Conservation (phyloP, 805 yeast genomes). For the Wickerhamomyces tratensis region DNA sequence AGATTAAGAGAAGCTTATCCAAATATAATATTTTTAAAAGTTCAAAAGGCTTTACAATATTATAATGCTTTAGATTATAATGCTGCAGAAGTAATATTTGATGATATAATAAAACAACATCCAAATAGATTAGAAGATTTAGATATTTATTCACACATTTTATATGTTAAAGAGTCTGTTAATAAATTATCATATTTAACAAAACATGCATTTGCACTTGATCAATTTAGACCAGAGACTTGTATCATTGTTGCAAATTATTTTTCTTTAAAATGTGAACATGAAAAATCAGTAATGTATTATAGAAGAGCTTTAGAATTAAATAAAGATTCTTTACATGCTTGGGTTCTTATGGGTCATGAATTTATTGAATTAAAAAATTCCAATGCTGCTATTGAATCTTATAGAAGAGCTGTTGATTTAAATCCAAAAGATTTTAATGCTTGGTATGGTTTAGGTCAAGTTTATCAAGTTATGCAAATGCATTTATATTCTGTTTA, state of each 20-base stretch:
- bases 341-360: conserved; percentile 99
- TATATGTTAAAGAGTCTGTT: conserved; percentile 86
- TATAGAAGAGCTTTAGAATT: conserved; percentile 82
- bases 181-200: conserved; percentile 81
- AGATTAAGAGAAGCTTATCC: conserved; percentile 53
- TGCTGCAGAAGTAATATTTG: conserved; percentile 73
- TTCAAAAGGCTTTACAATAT: conserved; percentile 74
- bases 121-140: conserved; percentile 86
- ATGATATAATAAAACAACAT: conserved; percentile 59
- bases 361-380: conserved; percentile 95
- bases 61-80: conserved; percentile 81
- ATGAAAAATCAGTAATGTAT: conserved; percentile 89
- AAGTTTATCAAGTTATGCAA: conserved; percentile 93
- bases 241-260: conserved; percentile 93
- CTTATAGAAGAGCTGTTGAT: conserved; percentile 88
- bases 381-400: conserved; percentile 95
- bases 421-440: conserved; percentile 81
- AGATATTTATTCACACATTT: conserved; percentile 89
- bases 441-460: conserved; percentile 98
- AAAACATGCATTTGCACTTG: conserved; percentile 73
- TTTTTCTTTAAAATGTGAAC: conserved; percentile 85
- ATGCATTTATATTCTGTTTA: conserved; percentile 90
- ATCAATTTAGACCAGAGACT: conserved; percentile 85
- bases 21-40: conserved; percentile 57
- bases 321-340: conserved; percentile 72